Percentiles rank a stretch among this genome's conserved stretches.
These are phyloP conservation scores for Boletus smithii DNA, from an alignment of 1,284 basidiomycete genomes.

Conservation along the genomic window DNA sequence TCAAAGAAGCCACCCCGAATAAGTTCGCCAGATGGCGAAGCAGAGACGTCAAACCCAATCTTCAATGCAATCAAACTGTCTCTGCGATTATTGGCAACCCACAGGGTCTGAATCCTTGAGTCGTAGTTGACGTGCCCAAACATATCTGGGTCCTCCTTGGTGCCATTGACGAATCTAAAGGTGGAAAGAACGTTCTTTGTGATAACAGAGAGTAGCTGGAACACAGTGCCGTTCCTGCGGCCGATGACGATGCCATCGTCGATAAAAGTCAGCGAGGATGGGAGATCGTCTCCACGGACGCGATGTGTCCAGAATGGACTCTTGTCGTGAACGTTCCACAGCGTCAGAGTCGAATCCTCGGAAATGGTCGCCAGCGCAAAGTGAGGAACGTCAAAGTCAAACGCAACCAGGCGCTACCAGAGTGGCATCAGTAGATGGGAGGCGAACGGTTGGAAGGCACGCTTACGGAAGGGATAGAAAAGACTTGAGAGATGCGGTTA, in stretches of 20 bases:
- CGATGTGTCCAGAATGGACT: conserved; percentile 69
- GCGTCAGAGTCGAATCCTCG: conserved; percentile 70
- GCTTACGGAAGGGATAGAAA: conserved; percentile 65
- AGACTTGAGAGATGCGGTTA: conserved; percentile 60
- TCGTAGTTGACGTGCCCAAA: conserved; percentile 82
- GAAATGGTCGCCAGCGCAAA: conserved; percentile 74
- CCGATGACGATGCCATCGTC: conserved; percentile 77
- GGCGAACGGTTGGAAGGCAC: background rate
- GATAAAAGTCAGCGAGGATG: conserved; percentile 76
- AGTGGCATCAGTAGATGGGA: conserved; percentile 7
- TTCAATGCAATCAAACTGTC: conserved; percentile 79
- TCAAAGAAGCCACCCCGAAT: conserved; percentile 62
- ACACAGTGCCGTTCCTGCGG: conserved; percentile 73
- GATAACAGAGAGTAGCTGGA: conserved; percentile 70
- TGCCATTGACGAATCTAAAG: conserved; percentile 69
- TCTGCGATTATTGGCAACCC: conserved; percentile 78
- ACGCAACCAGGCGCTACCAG: conserved; percentile 65
- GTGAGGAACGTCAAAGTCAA: conserved; percentile 75
- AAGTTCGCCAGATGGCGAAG: conserved; percentile 55
- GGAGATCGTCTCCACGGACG: conserved; percentile 70
- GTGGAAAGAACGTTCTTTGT: conserved; percentile 72
- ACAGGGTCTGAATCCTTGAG: conserved; percentile 73
- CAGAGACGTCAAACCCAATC: conserved; percentile 61
- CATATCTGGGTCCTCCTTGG: conserved; percentile 70
- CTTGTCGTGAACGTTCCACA: conserved; percentile 75